Evolutionary conservation across 2,329 filamentous ascomycete species (phyloP), one percentile per base, ranked within the genome.

Genomic region (Neonectria ditissima): DNA sequence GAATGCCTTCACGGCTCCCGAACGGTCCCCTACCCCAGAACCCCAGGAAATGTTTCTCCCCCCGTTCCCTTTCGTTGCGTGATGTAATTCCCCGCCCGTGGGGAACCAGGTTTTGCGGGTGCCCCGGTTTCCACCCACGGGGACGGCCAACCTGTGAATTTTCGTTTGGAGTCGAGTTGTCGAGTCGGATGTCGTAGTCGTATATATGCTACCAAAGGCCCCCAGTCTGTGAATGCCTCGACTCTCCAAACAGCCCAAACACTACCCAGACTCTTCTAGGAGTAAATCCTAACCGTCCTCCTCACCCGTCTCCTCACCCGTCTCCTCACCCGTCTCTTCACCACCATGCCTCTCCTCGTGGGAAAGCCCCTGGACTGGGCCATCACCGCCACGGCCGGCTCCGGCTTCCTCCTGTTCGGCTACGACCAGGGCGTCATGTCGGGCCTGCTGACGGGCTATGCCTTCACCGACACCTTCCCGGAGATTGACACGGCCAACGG

Each of bases 281-380:
- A 18, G n/a, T 22, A 10, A 18, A 16, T n/a, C n/a, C 14, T 10
- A 7, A 1, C 14, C 34, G 20, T n/a, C 10, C 30, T 51, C 5
- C 26, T 50, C 13, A 47, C 11, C 13, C 39, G n/a, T n/a, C n/a
- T n/a, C n/a, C n/a, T n/a, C n/a, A n/a, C n/a, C n/a, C n/a, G n/a
- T n/a, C n/a, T n/a, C n/a, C n/a, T n/a, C n/a, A n/a, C n/a, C n/a
- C n/a, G n/a, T 24, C 30, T 32, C 28, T 28, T 16, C 13, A 4
- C n/a, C 55, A 63, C 20, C 45, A 73, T 69, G 70, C 64, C 67
- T 10, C 47, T 67, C 26, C 75, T 79, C 43, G 66, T 73, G 39
- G 77, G 78, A 18, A 71, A 69, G 30, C 68, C 75, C n/a, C 74
- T 83, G 16, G 76, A 79, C 55, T 80, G 77, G 76, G 77, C 77